Evolutionary conservation across 225 moss, liverwort and hornwort species (phyloP).

Genomic region (Climacium dendroides): DNA sequence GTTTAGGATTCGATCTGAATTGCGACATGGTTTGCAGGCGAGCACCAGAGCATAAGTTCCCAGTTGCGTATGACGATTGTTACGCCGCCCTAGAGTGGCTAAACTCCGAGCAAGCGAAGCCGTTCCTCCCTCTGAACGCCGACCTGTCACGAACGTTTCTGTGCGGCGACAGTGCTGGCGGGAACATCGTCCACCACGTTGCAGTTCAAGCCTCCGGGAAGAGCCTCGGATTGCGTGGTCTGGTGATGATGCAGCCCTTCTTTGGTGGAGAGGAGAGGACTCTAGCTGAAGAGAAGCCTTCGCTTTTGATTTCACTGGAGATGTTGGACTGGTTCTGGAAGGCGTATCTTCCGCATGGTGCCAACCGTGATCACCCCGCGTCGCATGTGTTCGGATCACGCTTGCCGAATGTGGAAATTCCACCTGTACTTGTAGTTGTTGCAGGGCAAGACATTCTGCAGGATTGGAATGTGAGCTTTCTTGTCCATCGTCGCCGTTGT

Average conservation of each 20-base stretch:
- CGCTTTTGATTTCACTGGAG: background rate
- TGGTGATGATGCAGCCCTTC: conserved; percentile 57
- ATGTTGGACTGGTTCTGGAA: conserved; percentile 57
- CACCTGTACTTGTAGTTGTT: conserved; percentile 34
- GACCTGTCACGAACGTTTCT: conserved; percentile 45
- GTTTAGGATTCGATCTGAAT: background rate
- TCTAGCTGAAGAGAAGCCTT: conserved; percentile 20
- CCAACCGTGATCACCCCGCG: conserved; percentile 48
- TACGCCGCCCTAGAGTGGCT: conserved; percentile 57
- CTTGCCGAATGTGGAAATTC: conserved; percentile 9
- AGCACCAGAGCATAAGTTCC: conserved; percentile 56
- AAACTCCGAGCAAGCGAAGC: background rate
- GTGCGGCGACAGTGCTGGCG: conserved; percentile 65
- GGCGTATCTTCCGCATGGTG: conserved; percentile 29
- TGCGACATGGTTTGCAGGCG: background rate
- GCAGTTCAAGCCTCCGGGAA: conserved; percentile 25
- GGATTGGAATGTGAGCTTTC: conserved; percentile 29
- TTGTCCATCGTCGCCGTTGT: background rate
- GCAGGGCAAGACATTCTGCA: conserved; percentile 32
- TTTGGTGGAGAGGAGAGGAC: conserved; percentile 65
- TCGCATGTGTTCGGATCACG: conserved; percentile 44
- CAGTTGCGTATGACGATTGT: conserved; percentile 45
- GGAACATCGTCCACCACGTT: conserved; percentile 65
- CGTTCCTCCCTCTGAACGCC: conserved; percentile 21
- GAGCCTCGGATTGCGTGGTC: conserved; percentile 25